Percentiles rank a stretch among this genome's conserved stretches.
These are phyloP conservation scores for Zostera marina DNA, from an alignment of 116 monocot genomes.

Conservation along the genomic window DNA sequence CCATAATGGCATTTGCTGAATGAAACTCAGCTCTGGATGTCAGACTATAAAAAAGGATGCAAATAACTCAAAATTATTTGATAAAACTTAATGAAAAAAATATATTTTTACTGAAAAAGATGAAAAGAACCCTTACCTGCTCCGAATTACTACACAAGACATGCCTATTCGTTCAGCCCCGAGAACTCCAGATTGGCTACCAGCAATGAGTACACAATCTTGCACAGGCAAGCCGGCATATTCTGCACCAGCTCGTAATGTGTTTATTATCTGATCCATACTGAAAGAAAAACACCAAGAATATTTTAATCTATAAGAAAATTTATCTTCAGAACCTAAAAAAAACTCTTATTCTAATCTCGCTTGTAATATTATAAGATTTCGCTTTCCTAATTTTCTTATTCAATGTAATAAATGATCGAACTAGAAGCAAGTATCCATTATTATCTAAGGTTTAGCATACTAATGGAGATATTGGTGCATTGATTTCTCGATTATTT, in stretches of 20 bases:
- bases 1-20: constrained; percentile 77
- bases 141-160: constrained; percentile 80
- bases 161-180: constrained; percentile 87
- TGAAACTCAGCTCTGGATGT: constrained; percentile 81
- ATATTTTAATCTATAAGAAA: neutral
- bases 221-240: constrained; percentile 45
- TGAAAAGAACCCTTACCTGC: constrained; percentile 30
- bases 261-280: constrained; percentile 47
- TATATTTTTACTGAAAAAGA: neutral
- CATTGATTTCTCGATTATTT: too few species aligned
- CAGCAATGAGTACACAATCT: constrained; percentile 72
- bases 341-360: neutral
- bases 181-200: constrained; percentile 68
- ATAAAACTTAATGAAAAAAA: too few species aligned
- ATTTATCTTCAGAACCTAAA: neutral
- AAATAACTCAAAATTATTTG: too few species aligned
- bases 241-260: constrained; percentile 80
- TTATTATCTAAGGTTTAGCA: too few species aligned
- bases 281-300: constrained; percentile 23
- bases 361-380: too few species aligned
- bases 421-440: too few species aligned
- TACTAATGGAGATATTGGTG: too few species aligned
- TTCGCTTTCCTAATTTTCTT: too few species aligned
- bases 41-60: constrained; percentile 17
- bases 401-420: too few species aligned